Evolutionary conservation across 768 basidiomycete genomes (phyloP).

Genomic region (Suillus lakei): DNA sequence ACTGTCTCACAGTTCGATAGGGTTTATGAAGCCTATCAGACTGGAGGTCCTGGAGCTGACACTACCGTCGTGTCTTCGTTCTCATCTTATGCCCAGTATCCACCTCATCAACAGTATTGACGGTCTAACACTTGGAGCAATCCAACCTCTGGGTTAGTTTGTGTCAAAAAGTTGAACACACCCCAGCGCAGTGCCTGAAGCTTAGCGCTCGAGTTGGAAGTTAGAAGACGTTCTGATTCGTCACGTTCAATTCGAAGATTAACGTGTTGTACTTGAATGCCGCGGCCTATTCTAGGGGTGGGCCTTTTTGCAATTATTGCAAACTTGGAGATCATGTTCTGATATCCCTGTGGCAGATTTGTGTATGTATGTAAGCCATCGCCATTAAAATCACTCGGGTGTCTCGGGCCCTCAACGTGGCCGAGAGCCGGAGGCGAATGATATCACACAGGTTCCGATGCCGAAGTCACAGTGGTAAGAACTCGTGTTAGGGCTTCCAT

Average conservation of each 20-base stretch:
- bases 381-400: background rate
- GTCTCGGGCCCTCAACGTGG: background rate
- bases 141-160: slow-evolving; percentile 12
- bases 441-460: background rate
- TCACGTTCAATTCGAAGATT: background rate
- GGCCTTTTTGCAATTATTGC: background rate
- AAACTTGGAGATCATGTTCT: background rate
- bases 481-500: background rate
- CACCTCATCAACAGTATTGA: slow-evolving; percentile 48
- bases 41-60: too few relatives aligned
- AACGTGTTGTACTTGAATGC: background rate
- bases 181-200: background rate
- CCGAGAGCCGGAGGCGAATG: background rate
- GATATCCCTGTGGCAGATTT: background rate
- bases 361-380: background rate
- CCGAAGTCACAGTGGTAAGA: background rate
- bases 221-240: background rate
- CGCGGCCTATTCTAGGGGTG: background rate
- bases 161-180: background rate
- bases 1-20: too few relatives aligned
- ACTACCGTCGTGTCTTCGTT: slow-evolving; percentile 48
- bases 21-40: too few relatives aligned
- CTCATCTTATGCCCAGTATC: slow-evolving; percentile 52
- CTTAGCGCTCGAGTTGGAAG: background rate
- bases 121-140: slow-evolving; percentile 44